phyloP scores from a whole-genome alignment of 768 basidiomycete genomes.

The Xerocomellus dryophilus region DNA sequence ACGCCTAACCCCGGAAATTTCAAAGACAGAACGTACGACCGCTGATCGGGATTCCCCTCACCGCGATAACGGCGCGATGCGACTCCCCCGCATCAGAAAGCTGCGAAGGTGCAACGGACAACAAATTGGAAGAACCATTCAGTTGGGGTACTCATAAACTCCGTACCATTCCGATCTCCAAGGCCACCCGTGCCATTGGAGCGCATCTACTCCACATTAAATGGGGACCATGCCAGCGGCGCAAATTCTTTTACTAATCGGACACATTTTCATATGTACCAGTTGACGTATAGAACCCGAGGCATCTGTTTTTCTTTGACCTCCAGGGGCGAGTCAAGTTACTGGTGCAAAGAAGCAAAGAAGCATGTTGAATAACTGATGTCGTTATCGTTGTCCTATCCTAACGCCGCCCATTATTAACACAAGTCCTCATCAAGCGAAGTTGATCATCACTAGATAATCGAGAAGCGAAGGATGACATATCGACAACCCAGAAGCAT shows the following conservation, averaged over 20 bases:
- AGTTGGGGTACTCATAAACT: slow-evolving; percentile 37
- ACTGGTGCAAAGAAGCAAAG: slow-evolving; percentile 7
- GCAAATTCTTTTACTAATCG: slow-evolving; percentile 90
- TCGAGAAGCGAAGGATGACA: slow-evolving; percentile 34
- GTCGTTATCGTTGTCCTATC: slow-evolving; percentile 96
- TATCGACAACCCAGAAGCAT: background rate
- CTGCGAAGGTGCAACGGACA: slow-evolving; percentile 13
- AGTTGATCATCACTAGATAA: slow-evolving; percentile 98
- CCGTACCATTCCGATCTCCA: slow-evolving; percentile 92
- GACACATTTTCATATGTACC: slow-evolving; percentile 76
- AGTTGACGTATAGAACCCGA: slow-evolving; percentile 15
- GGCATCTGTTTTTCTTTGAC: background rate
- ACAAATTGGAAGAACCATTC: slow-evolving; percentile 9
- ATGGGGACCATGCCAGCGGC: slow-evolving; percentile 88
- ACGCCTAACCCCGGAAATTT: background rate
- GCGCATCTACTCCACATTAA: slow-evolving; percentile 98
- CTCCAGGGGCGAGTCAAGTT: background rate
- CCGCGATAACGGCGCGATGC: slow-evolving; percentile 8
- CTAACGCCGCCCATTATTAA: slow-evolving; percentile 79
- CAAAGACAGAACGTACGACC: background rate
- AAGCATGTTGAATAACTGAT: slow-evolving; percentile 70
- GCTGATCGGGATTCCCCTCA: slow-evolving; percentile 5
- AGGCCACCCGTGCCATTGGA: slow-evolving; percentile 63
- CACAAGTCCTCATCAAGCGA: slow-evolving; percentile 96
- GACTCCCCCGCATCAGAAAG: slow-evolving; percentile 14